Base-by-base conservation (phyloP, 495 filamentous ascomycete species). In the Annulohypoxylon bovei region DNA sequence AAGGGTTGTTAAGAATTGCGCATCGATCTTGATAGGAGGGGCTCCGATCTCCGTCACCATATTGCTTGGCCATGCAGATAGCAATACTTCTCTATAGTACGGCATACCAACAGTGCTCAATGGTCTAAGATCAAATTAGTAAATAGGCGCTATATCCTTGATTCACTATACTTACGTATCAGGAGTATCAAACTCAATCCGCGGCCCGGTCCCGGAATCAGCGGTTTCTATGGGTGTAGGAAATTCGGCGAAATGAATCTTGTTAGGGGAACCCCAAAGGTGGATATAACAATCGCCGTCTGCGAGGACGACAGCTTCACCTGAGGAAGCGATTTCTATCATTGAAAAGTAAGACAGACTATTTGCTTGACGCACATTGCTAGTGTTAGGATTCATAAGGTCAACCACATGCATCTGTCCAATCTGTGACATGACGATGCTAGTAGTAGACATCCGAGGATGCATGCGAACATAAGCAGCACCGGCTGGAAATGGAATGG, bases 401-500 rank as follows among this genome's bases (percentile, higher is more conserved):
- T 99, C 95, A 42, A 97, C 92, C 11, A 97, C 90, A 71, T 99
- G 94, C 65, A 98, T 88, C 78, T 97, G 94, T 0, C 96, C 95
- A 42, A 87, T 90, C 75, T 94, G 92, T 1, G 95, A 97, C 18
- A 91, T 89, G 59, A 98, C 91, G 69, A 98, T 92, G 74, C 90
- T 92, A 0, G 95, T 97, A 2, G 95, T 97, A 33, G 93, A 91
- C 83, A 98, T 90, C 58, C 92, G 90, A 7, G 96, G 96, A 77
- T 99, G 96, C 89, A 98, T 92, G 37, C 95, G 88, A 9, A 97
- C 94, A 81, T 92, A 94, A 20, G 95, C 94, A 6, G 95, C 94
- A 0, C 94, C 92, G 7, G 92, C 89, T 54, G 93, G 93, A 75
- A 98, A 98, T 0, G 95, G 91, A 61, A 98, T 92, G 2, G 95